A percentile compares a stretch with the other conserved stretches of the same genome.
phyloP scores from a whole-genome alignment of 352 stramenopile species.

The Peronospora tabacina region DNA sequence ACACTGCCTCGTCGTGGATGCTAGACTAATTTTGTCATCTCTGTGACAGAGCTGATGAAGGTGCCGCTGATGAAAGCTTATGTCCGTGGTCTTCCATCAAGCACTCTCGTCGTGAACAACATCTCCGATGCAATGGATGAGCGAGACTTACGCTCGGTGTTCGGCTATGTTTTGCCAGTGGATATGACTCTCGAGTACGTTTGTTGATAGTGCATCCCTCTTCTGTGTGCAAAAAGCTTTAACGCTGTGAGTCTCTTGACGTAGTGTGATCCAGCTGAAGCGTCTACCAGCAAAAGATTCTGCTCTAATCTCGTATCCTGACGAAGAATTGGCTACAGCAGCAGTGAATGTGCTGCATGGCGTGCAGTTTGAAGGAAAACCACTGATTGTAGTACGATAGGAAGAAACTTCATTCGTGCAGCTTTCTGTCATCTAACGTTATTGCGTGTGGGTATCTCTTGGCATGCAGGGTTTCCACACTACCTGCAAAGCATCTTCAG shows the following conservation, averaged over 20 bases:
- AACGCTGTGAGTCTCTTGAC: background rate
- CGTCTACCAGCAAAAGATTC: conserved; percentile 5
- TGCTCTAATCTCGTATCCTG: conserved; percentile 24
- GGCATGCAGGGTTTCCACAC: conserved; percentile 22
- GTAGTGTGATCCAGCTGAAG: conserved; percentile 21
- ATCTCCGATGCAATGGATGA: conserved; percentile 37
- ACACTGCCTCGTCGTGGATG: background rate
- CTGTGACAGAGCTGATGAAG: conserved; percentile 26
- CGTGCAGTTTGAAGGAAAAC: conserved; percentile 36
- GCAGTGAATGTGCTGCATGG: conserved; percentile 44
- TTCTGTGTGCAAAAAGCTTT: background rate
- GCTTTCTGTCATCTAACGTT: conserved; percentile 9
- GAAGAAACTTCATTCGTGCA: background rate
- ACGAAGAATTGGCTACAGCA: conserved; percentile 26
- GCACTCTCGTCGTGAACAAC: conserved; percentile 34
- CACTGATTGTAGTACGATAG: conserved; percentile 43
- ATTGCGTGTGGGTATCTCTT: conserved; percentile 4
- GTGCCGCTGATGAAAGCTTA: conserved; percentile 35
- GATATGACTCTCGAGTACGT: conserved; percentile 33
- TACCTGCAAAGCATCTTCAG: background rate
- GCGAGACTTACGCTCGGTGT: conserved; percentile 49
- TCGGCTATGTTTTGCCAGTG: conserved; percentile 43
- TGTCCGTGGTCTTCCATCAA: conserved; percentile 24
- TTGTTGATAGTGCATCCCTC: background rate
- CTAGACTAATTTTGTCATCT: background rate